phyloP scores from a whole-genome alignment of 2,329 filamentous ascomycete genomes.

The Botryotinia calthae region DNA sequence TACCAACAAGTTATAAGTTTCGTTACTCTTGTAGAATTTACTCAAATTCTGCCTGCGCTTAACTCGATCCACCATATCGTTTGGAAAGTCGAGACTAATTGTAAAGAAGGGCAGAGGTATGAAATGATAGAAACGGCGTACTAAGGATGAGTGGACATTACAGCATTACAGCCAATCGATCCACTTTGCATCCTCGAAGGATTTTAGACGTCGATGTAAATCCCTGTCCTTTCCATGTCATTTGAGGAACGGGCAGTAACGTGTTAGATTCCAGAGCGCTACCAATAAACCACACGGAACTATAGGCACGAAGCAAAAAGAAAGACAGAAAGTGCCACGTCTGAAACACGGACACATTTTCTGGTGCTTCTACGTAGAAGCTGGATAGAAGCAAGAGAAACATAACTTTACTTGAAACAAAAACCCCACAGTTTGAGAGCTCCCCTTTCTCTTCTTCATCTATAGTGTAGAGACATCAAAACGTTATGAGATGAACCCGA shows the following conservation, averaged over 20 bases:
- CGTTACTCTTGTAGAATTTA: neutral
- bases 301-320: neutral
- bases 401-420: neutral
- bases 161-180: constrained; percentile 1
- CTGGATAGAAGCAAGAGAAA: neutral
- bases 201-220: constrained; percentile 5
- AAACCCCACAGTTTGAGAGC: neutral
- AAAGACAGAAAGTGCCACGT: constrained; percentile 2
- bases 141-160: constrained; percentile 4
- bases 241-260: neutral
- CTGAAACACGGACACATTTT: constrained; percentile 1
- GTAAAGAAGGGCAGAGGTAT: neutral
- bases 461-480: neutral
- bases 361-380: neutral
- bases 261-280: constrained; percentile 1
- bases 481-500: neutral
- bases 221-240: neutral
- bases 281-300: neutral
- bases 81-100: neutral
- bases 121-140: neutral
- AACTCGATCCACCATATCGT: neutral
- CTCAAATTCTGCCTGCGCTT: neutral
- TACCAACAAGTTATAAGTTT: neutral
- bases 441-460: neutral
- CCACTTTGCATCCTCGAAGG: constrained; percentile 9